These are phyloP conservation scores for Rickenella mellea DNA, from an alignment of 768 basidiomycete species.

Conservation along the genomic window DNA sequence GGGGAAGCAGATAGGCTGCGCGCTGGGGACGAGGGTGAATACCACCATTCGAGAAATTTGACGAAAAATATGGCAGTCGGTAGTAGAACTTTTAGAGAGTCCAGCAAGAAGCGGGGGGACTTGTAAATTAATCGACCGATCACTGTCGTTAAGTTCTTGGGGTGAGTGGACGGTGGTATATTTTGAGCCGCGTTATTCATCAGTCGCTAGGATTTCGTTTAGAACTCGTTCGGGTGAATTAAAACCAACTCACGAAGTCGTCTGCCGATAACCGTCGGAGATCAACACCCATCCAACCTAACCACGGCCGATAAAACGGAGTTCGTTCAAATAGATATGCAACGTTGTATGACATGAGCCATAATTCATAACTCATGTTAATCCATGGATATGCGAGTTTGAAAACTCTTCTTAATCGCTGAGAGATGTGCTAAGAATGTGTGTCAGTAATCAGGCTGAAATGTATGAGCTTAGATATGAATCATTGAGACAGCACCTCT, in stretches of 20 bases:
- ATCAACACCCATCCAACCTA: slow-evolving; percentile 76
- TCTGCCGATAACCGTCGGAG: slow-evolving; percentile 70
- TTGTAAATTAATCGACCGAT: slow-evolving; percentile 34
- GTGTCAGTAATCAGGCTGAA: neutral
- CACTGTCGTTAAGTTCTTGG: slow-evolving; percentile 27
- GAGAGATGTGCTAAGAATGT: slow-evolving; percentile 7
- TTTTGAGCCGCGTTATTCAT: slow-evolving; percentile 25
- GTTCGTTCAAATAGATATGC: slow-evolving; percentile 86
- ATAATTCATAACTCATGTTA: slow-evolving; percentile 70
- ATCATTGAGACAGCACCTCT: no score
- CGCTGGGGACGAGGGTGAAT: slow-evolving; percentile 85
- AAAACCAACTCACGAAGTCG: slow-evolving; percentile 52
- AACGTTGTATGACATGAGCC: slow-evolving; percentile 76
- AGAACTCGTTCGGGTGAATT: no score
- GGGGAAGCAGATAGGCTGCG: slow-evolving; percentile 54
- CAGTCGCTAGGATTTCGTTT: slow-evolving; percentile 12
- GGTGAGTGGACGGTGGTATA: neutral
- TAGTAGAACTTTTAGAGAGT: slow-evolving; percentile 69
- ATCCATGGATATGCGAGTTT: slow-evolving; percentile 75
- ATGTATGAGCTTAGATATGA: neutral
- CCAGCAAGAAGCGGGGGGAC: slow-evolving; percentile 58
- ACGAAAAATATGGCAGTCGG: slow-evolving; percentile 90
- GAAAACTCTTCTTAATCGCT: slow-evolving; percentile 48
- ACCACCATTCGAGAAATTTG: slow-evolving; percentile 99
- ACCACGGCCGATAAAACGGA: slow-evolving; percentile 85